Evolutionary conservation across 257 asterid species (phyloP), one percentile per base, ranked within the genome.

Genomic region (Striga asiatica): DNA sequence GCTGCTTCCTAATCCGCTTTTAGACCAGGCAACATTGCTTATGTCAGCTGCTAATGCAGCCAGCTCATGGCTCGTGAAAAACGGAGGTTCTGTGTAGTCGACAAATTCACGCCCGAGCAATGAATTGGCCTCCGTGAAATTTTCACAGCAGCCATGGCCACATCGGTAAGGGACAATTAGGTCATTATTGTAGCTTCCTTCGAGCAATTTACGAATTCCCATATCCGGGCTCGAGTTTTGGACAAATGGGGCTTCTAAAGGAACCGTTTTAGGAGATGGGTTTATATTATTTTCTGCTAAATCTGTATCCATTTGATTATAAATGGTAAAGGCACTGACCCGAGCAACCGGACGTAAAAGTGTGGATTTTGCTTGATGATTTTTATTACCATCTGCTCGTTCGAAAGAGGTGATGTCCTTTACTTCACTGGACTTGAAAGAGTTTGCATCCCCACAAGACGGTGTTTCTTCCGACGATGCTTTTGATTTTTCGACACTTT

Each of bases 31-130:
- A 20, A 71, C 81, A 19, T 78, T 84, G 62, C 92, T 91, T 68
- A 91, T 83, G 64, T 87, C 98, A 8, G 96, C 82, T 2, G 95
- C 94, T 68, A 87, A 69, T 49, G 89, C 75, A 10, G 94, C 92
- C 72, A 84, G 66, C 56, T 91, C 96, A 11, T 75, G 94, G 68
- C 83, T 76, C 16, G 78, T 61, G 23, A 84, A 66, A 43, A 78
- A 64, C n/a, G 82, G 77, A 49, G 92, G 71, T 50, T 86, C n/a
- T n/a, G 54, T 35, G 43, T 78, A 78, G 68, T 91, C 94, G 8
- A 74, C 54, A 66, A 91, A 91, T 39, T 87, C 96, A 1, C 85
- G 89, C 31, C 98, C 95, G 56, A 91, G 62, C 66, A 91, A 50
- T 10, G 87, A 80, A 16, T 60, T 61, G 10, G 37, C 43, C 8